These are phyloP conservation scores for Psilocybe mexicana DNA, from an alignment of 1,284 basidiomycete genomes.

Conservation along the genomic window DNA sequence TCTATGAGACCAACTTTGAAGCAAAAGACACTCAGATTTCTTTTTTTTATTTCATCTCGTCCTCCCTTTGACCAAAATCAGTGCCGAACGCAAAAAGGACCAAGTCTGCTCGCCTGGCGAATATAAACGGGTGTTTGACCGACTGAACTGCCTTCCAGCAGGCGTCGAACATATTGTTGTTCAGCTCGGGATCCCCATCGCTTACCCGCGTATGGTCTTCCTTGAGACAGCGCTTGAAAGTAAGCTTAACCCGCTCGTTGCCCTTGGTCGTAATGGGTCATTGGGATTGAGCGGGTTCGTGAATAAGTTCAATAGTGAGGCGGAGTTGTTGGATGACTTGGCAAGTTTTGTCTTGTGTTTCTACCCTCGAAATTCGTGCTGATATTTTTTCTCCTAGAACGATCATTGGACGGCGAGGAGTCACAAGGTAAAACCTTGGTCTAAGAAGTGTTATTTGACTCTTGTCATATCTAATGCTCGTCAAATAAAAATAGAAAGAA, in stretches of 20 bases:
- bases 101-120: constrained; percentile 75
- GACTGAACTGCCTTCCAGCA: constrained; percentile 56
- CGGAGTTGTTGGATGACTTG: constrained; percentile 90
- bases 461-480: not conserved
- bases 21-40: not conserved
- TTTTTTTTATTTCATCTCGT: not conserved
- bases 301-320: constrained; percentile 91
- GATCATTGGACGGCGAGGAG: constrained; percentile 87
- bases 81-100: constrained; percentile 83
- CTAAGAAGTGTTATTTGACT: not conserved
- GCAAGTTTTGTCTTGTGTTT: constrained; percentile 37
- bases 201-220: constrained; percentile 93
- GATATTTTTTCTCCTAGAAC: constrained; percentile 48
- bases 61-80: constrained; percentile 26
- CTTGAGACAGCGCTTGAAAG: constrained; percentile 76
- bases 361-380: not conserved
- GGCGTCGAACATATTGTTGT: constrained; percentile 81
- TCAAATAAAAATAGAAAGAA: constrained; percentile 60
- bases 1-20: constrained; percentile 1
- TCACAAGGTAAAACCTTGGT: constrained; percentile 62
- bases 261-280: constrained; percentile 63
- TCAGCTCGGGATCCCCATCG: constrained; percentile 79
- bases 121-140: constrained; percentile 75
- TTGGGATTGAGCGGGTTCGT: constrained; percentile 78
- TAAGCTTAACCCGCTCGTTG: constrained; percentile 81